Evolutionary conservation across 305 asterid species (phyloP).

Genomic region (Solanum hybrid): DNA sequence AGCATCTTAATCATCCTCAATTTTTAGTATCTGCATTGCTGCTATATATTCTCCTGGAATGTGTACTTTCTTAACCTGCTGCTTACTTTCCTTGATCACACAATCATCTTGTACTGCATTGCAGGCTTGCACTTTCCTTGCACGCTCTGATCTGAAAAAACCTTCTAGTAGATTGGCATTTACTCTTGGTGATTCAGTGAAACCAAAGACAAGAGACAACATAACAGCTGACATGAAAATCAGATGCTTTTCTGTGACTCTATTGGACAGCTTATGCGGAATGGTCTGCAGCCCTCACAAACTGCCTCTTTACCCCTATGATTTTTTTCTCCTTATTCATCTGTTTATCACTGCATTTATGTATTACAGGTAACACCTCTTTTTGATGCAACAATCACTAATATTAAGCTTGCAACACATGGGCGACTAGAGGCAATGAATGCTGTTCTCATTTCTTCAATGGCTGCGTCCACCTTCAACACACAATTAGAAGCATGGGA

Average conservation of each 20-base stretch:
- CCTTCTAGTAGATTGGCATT: constrained; percentile 83
- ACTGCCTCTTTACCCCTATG: constrained; percentile 1
- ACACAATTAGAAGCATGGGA: constrained; percentile 95
- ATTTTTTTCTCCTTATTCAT: constrained; percentile 8
- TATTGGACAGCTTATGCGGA: constrained; percentile 95
- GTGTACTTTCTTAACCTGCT: background rate
- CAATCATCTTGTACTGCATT: constrained; percentile 15
- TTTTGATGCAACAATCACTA: constrained; percentile 90
- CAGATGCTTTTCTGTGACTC: constrained; percentile 77
- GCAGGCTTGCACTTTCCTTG: constrained; percentile 98
- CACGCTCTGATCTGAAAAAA: constrained; percentile 82
- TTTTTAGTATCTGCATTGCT: constrained; percentile 7
- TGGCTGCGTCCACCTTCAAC: constrained; percentile 97
- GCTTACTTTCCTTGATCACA: constrained; percentile 10
- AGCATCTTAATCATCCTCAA: background rate
- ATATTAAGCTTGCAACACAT: constrained; percentile 94
- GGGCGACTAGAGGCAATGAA: constrained; percentile 84
- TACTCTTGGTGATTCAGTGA: constrained; percentile 81
- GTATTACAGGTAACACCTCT: constrained; percentile 84
- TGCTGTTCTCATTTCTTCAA: constrained; percentile 80
- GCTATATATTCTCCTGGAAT: background rate
- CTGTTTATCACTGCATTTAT: constrained; percentile 15
- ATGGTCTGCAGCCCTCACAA: constrained; percentile 51
- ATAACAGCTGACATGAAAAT: constrained; percentile 92
- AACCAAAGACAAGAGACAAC: constrained; percentile 90